phyloP scores from a whole-genome alignment of 2,329 filamentous ascomycete species.

The Cladophialophora chaetospira region DNA sequence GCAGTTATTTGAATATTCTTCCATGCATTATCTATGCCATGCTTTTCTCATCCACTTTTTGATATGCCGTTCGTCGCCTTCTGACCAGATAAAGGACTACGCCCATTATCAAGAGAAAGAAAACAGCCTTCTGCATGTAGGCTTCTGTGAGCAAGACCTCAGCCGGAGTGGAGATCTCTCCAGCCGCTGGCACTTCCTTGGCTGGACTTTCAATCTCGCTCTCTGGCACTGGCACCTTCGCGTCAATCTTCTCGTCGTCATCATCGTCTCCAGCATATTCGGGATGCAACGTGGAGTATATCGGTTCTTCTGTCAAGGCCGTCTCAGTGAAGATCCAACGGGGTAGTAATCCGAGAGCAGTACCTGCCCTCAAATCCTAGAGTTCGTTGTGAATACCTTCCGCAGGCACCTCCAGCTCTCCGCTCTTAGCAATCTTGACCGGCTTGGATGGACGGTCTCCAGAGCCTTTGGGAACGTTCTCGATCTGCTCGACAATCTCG shows the following conservation, averaged over 20 bases:
- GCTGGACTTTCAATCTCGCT: constrained; percentile 1
- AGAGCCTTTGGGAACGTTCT: constrained; percentile 60
- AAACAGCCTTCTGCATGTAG: constrained; percentile 26
- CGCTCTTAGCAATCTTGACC: constrained; percentile 67
- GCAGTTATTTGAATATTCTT: not conserved
- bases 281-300: constrained; percentile 30
- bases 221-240: constrained; percentile 12
- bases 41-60: constrained; percentile 30
- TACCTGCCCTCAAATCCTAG: constrained; percentile 46
- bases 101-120: constrained; percentile 27
- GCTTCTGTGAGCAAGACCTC: constrained; percentile 22
- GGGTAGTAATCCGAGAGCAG: constrained; percentile 28
- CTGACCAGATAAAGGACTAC: constrained; percentile 24
- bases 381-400: constrained; percentile 71
- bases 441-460: constrained; percentile 60
- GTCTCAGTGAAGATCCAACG: constrained; percentile 21
- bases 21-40: constrained; percentile 22
- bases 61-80: constrained; percentile 16
- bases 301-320: constrained; percentile 20
- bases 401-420: constrained; percentile 61
- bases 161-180: constrained; percentile 12
- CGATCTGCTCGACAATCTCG: constrained; percentile 66
- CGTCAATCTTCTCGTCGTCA: constrained; percentile 15
- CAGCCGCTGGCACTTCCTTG: constrained; percentile 18
- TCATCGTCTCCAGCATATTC: constrained; percentile 21